Conservation (phyloP, 331 rosid species). For the Acacia pycnantha region DNA sequence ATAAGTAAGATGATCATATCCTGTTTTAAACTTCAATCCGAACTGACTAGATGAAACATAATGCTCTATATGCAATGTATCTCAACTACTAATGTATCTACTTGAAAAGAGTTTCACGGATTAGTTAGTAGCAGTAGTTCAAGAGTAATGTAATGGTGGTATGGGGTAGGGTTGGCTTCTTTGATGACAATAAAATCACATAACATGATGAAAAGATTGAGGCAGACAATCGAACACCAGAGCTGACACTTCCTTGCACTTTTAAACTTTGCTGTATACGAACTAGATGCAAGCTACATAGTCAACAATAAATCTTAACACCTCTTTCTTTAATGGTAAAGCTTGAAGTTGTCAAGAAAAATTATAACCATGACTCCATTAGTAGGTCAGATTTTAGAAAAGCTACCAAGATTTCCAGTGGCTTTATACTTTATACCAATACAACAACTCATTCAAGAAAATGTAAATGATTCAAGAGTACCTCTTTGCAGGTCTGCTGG, state of each 20-base stretch:
- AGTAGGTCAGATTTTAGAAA: background rate
- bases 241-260: background rate
- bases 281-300: background rate
- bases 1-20: background rate
- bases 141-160: background rate
- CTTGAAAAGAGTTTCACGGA: background rate
- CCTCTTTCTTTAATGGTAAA: background rate
- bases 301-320: background rate
- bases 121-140: background rate
- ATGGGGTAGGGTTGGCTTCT: background rate
- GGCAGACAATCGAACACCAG: background rate
- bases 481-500: constrained; percentile 82
- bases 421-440: background rate
- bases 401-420: background rate
- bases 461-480: constrained; percentile 14
- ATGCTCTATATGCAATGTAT: background rate
- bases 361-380: background rate
- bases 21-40: background rate
- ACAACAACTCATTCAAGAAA: background rate
- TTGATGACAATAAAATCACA: background rate
- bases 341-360: constrained; percentile 5
- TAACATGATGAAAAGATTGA: constrained; percentile 6
- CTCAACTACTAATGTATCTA: constrained; percentile 3
- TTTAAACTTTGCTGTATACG: background rate
- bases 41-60: background rate